These are phyloP conservation scores for Tulasnella sp. DNA, from an alignment of 768 basidiomycete species.

Conservation along the genomic window DNA sequence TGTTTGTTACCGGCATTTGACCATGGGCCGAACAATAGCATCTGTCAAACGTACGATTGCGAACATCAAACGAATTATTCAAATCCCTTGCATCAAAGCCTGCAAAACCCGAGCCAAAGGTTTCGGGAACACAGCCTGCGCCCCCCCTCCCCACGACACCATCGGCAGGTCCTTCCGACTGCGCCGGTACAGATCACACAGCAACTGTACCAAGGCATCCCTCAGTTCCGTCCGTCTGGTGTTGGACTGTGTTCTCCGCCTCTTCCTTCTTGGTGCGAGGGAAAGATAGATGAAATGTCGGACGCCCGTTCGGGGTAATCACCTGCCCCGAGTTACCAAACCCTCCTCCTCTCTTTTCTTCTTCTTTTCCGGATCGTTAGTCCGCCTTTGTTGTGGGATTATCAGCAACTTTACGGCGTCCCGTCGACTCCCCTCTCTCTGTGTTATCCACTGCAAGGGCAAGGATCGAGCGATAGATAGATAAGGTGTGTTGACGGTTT, in stretches of 20 bases:
- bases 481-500: slow-evolving; percentile 14
- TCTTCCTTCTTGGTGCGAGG: neutral
- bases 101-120: neutral
- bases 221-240: slow-evolving; percentile 1
- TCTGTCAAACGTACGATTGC: neutral
- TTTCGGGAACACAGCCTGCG: slow-evolving; percentile 5
- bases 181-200: neutral
- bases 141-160: slow-evolving; percentile 2
- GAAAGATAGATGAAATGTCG: slow-evolving; percentile 2
- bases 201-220: neutral
- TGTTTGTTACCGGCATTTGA: slow-evolving; percentile 6
- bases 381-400: neutral
- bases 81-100: neutral
- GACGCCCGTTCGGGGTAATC: neutral
- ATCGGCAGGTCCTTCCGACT: neutral
- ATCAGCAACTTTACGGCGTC: neutral
- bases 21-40: neutral
- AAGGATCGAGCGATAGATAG: neutral
- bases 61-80: neutral
- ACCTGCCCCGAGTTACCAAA: neutral
- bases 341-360: neutral
- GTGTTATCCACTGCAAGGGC: neutral
- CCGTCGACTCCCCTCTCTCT: neutral
- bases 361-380: neutral
- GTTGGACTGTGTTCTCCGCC: slow-evolving; percentile 3